Base-by-base conservation (phyloP, 345 rosid genomes). In the Eucalyptus camaldulensis region DNA sequence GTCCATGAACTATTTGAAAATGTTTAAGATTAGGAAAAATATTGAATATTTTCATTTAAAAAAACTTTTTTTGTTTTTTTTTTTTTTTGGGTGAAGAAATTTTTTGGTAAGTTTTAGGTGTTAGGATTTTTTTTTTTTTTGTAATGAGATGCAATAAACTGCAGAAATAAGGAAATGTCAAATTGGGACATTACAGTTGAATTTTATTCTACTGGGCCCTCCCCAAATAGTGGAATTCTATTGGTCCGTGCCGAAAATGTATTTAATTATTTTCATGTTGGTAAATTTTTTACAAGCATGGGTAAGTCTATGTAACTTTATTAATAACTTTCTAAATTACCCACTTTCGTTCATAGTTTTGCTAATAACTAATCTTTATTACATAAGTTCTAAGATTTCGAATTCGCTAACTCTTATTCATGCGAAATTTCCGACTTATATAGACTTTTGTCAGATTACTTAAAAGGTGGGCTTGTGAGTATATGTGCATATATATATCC, bases 11-110 rank as follows among this genome's bases (percentile, higher is more conserved):
- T 51, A 51, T 51, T 51, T 51, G 19, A 16, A 51, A 51, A 51
- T 51, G 1, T 51, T 16, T 16, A 3, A 51, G 0, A 51, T 16
- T 0, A 50, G 0, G 54, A 1, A 51, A 1, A 51, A 51, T 51
- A 51, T 51, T 51, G 4, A 51, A 51, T 51, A 51, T 51, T 51
- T 50, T 6, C 17, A 50, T 15, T 5, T 2, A 14, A 14, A 14
- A 14, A 49, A 2, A 9, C 3, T 10, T 3, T 47, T 47, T 53
- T 54, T 0, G 11, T 49, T 11, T 72, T 49, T 12, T 8, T 44
- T 44, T 7, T 44, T 44, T 44, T 44, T 44, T 44, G 7, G 45
- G 8, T 44, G 8, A 44, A 44, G 40, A 37, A 4, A 37, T 37
- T 37, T 37, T 37, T 37, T 37, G 40, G 40, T 37, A 37, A 37